Evolutionary conservation across 1,284 basidiomycete genomes (phyloP).

Genomic region (Naganishia sp.): DNA sequence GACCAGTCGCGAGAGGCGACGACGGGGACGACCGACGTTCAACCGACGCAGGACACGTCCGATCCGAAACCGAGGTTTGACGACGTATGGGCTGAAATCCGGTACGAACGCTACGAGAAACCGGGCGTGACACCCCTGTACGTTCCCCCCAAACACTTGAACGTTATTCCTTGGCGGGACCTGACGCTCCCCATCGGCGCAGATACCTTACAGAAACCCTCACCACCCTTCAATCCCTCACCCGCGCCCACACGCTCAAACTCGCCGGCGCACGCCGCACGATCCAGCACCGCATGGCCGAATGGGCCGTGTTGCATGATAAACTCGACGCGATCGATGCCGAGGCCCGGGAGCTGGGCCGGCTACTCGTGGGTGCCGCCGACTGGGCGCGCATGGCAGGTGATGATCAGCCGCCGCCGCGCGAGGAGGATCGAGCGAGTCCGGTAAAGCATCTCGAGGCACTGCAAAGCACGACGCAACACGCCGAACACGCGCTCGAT

Average conservation of each 20-base stretch:
- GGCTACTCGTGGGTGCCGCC: neutral
- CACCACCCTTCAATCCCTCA: neutral
- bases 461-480: neutral
- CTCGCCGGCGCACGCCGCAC: slow-evolving; percentile 11
- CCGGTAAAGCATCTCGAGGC: neutral
- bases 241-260: slow-evolving; percentile 18
- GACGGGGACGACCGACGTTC: neutral
- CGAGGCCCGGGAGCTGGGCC: neutral
- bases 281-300: slow-evolving; percentile 23
- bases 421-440: neutral
- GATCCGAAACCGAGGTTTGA: neutral
- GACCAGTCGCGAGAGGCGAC: neutral
- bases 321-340: neutral
- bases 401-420: neutral
- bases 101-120: neutral
- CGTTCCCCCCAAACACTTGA: neutral
- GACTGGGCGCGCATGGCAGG: neutral
- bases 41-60: neutral
- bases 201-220: neutral
- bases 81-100: slow-evolving; percentile 15
- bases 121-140: slow-evolving; percentile 11
- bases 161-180: neutral
- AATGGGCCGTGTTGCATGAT: slow-evolving; percentile 12
- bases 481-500: neutral
- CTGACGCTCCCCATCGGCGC: neutral